Conservation (phyloP, 805 yeast genomes). For the Lipomyces spencermartinsiae region DNA sequence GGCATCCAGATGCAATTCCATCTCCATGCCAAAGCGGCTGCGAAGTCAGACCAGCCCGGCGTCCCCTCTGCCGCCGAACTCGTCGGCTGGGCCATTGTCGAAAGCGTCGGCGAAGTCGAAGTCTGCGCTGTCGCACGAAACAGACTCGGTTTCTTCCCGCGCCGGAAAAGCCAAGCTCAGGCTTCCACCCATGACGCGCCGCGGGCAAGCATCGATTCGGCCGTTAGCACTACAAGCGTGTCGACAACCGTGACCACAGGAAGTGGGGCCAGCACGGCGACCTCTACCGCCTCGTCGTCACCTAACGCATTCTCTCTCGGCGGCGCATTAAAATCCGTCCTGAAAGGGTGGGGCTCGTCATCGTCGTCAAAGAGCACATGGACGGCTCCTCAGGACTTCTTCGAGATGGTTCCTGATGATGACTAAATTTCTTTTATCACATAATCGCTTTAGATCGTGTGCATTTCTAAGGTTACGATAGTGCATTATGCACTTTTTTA, state of each 20-base stretch:
- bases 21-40: slow-evolving; percentile 16
- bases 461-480: neutral
- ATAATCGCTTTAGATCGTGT: neutral
- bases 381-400: neutral
- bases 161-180: neutral
- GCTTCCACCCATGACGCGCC: slow-evolving; percentile 1
- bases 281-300: neutral
- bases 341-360: neutral
- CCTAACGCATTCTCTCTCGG: neutral
- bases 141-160: slow-evolving; percentile 29
- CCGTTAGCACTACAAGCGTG: neutral
- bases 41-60: slow-evolving; percentile 15
- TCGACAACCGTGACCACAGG: neutral
- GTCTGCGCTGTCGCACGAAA: slow-evolving; percentile 25
- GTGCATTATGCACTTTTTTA: neutral
- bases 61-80: slow-evolving; percentile 16
- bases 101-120: slow-evolving; percentile 31
- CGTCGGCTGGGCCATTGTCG: slow-evolving; percentile 29
- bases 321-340: neutral
- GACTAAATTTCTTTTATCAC: neutral
- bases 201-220: slow-evolving; percentile 20
- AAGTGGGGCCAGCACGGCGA: slow-evolving; percentile 3
- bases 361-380: neutral
- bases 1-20: slow-evolving; percentile 26
- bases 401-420: slow-evolving; percentile 14